Evolutionary conservation across 108 stramenopile genomes (phyloP).

Genomic region (Conticribra weissflogii): DNA sequence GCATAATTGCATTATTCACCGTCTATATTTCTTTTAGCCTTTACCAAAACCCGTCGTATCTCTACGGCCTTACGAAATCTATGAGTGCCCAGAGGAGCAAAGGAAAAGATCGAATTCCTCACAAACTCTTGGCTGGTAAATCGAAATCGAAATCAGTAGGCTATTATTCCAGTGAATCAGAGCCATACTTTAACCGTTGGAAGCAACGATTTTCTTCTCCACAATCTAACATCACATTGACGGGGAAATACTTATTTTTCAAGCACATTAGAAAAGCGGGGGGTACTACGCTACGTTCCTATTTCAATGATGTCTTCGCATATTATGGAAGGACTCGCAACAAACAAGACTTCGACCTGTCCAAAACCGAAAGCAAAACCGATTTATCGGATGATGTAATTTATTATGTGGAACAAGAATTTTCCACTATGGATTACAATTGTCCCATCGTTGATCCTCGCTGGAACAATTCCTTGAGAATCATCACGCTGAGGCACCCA

Average conservation of each 20-base stretch:
- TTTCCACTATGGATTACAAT: slow-evolving; percentile 29
- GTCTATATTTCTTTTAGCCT: neutral
- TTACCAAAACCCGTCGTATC: neutral
- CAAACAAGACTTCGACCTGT: neutral
- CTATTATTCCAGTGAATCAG: no score
- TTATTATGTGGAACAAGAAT: slow-evolving; percentile 36
- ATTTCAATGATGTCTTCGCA: slow-evolving; percentile 24
- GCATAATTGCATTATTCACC: neutral
- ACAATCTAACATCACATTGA: neutral
- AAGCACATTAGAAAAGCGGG: slow-evolving; percentile 41
- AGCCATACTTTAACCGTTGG: slow-evolving; percentile 9
- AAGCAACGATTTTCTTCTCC: slow-evolving; percentile 15
- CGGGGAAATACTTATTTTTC: slow-evolving; percentile 28
- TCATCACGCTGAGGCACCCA: slow-evolving; percentile 33
- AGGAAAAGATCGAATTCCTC: neutral
- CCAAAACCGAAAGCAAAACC: neutral
- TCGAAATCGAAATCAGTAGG: no score
- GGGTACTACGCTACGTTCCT: slow-evolving; percentile 26
- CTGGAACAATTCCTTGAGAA: slow-evolving; percentile 25
- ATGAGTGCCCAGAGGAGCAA: neutral
- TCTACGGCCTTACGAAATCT: neutral
- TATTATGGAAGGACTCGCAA: slow-evolving; percentile 13
- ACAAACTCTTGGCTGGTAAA: neutral
- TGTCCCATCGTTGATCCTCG: slow-evolving; percentile 23
- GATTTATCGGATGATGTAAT: no score